Conservation (phyloP, 1,284 basidiomycete species). For the Pascua guehoae region DNA sequence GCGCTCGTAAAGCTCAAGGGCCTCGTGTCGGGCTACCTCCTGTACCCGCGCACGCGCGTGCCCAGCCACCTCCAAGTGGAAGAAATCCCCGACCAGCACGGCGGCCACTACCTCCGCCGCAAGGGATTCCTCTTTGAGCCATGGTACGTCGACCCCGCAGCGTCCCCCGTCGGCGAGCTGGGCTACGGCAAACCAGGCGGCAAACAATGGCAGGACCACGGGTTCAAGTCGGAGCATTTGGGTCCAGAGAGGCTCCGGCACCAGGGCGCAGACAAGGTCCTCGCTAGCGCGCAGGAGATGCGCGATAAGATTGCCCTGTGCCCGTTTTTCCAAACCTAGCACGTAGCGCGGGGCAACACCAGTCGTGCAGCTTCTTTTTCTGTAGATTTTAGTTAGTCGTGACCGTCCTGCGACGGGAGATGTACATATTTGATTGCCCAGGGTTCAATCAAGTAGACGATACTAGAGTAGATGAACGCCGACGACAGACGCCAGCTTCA, state of each 20-base stretch:
- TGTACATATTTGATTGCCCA: no score
- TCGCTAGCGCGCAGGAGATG: constrained; percentile 4
- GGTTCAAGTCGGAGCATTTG: constrained; percentile 3
- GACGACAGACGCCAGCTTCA: no score
- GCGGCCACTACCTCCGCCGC: not conserved
- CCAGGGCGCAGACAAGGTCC: constrained; percentile 3
- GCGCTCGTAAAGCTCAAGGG: constrained; percentile 9
- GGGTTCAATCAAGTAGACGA: no score
- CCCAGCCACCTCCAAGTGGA: not conserved
- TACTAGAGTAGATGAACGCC: no score
- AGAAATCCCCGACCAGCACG: not conserved
- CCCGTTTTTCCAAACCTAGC: constrained; percentile 10
- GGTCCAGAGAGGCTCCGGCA: constrained; percentile 7
- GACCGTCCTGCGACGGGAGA: no score
- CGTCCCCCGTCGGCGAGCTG: constrained; percentile 1
- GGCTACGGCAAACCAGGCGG: constrained; percentile 2
- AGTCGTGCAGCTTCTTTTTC: no score
- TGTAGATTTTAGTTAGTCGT: no score
- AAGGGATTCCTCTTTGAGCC: constrained; percentile 18
- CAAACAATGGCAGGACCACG: constrained; percentile 1
- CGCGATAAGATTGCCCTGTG: constrained; percentile 1
- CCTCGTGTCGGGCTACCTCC: constrained; percentile 1
- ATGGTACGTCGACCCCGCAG: constrained; percentile 3
- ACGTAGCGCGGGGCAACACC: no score
- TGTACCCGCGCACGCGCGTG: constrained; percentile 3